Base-by-base conservation (phyloP, 768 basidiomycete species). In the Sporobolomyces phaffii region DNA sequence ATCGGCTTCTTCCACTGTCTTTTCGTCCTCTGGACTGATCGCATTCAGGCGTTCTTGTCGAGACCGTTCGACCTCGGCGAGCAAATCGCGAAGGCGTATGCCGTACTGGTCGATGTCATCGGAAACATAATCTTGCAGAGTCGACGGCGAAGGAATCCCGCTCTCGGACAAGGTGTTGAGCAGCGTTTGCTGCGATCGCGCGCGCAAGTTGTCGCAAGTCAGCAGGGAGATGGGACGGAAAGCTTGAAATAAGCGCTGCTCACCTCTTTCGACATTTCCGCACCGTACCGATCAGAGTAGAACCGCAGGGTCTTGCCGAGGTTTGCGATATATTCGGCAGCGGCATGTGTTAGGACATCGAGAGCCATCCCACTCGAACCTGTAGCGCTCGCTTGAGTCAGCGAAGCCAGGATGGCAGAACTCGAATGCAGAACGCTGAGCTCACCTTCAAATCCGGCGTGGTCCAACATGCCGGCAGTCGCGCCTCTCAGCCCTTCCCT, bases 141-240 rank as follows among this genome's bases (percentile, higher is more conserved):
- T 87, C 73, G 85, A 82, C 13, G 91, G 80, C 61, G 85, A 83
- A 0, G 89, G 84, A 10, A 84, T 85, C 7, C 93, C 93, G 65
- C 88, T 89, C 78, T 96, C 91, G 71, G 92, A 90, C 22, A 97
- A 80, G 1, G 90, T 88, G 76, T 94, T 91, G 2, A 92, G 82
- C 41, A 94, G 86, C 38, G 96, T 93, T 85, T 94, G 91, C 91
- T 94, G 64, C n/a, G n/a, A n/a, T n/a, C n/a, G n/a, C n/a, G n/a
- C n/a, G n/a, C n/a, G n/a, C n/a, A n/a, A n/a, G n/a, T n/a, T n/a
- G n/a, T n/a, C n/a, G n/a, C n/a, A n/a, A n/a, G n/a, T n/a, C n/a
- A n/a, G n/a, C n/a, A n/a, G n/a, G n/a, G n/a, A n/a, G n/a, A n/a
- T n/a, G n/a, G n/a, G n/a, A n/a, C n/a, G n/a, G n/a, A 36, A 26